These are phyloP conservation scores for Trichoderma afroharzianum DNA, from an alignment of 2,329 filamentous ascomycete genomes.

Conservation along the genomic window DNA sequence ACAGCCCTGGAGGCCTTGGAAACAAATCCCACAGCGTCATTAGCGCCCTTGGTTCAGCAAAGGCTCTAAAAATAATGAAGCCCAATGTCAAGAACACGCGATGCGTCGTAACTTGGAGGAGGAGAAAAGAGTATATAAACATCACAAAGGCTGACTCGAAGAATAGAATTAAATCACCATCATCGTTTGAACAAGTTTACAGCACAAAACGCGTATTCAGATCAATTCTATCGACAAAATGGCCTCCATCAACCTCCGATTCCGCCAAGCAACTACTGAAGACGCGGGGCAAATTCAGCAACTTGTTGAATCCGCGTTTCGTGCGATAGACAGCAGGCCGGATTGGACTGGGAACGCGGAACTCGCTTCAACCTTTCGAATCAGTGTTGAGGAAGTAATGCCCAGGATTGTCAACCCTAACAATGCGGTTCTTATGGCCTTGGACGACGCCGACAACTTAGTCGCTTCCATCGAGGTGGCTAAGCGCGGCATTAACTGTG, in stretches of 20 bases:
- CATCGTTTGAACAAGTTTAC: not conserved
- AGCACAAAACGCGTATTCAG: too few species aligned
- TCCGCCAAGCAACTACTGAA: constrained; percentile 35
- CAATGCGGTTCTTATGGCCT: constrained; percentile 30
- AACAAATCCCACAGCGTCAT: not conserved
- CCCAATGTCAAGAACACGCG: not conserved
- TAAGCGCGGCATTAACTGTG: constrained; percentile 25
- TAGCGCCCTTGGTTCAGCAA: not conserved
- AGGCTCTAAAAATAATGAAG: not conserved
- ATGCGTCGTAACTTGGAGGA: not conserved
- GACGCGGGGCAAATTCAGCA: constrained; percentile 35
- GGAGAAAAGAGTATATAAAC: not conserved
- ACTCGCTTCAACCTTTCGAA: constrained; percentile 68
- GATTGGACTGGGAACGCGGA: constrained; percentile 35
- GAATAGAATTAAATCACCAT: not conserved
- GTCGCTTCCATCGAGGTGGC: constrained; percentile 30
- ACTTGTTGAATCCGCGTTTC: constrained; percentile 40
- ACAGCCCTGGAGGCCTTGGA: not conserved
- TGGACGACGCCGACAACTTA: constrained; percentile 18
- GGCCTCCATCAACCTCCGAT: constrained; percentile 26
- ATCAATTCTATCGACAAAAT: not conserved
- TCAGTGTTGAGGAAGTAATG: constrained; percentile 61
- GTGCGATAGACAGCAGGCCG: constrained; percentile 35
- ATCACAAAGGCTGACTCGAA: not conserved
- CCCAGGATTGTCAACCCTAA: constrained; percentile 42